Conservation (phyloP, 306 rosid species). For the Elaeagnus macrophylla region DNA sequence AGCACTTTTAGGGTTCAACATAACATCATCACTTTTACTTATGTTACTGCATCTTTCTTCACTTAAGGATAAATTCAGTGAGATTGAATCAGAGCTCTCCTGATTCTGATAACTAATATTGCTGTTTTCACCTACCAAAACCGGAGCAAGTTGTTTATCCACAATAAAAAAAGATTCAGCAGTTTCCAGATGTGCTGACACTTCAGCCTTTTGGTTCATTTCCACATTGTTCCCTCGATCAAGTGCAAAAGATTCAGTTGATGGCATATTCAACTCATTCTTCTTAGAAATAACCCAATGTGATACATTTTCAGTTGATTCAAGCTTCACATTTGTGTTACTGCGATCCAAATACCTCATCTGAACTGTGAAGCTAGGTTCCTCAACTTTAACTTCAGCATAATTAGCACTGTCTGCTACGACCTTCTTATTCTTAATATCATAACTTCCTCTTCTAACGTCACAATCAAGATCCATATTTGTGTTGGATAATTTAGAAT, state of each 20-base stretch:
- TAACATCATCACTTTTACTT: conserved; percentile 23
- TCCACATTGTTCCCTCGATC: conserved; percentile 27
- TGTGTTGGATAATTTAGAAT: conserved; percentile 37
- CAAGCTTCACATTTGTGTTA: conserved; percentile 30
- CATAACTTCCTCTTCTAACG: conserved; percentile 34
- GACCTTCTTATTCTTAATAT: conserved; percentile 19
- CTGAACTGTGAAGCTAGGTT: conserved; percentile 17
- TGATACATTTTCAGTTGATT: conserved; percentile 20
- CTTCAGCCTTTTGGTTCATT: conserved; percentile 23
- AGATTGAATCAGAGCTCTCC: conserved; percentile 33
- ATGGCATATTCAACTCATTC: conserved; percentile 37
- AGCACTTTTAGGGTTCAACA: conserved; percentile 15
- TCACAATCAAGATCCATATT: conserved; percentile 31
- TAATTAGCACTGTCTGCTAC: conserved; percentile 24
- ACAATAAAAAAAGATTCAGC: conserved; percentile 40
- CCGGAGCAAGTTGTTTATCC: conserved; percentile 32
- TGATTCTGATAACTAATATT: conserved; percentile 17
- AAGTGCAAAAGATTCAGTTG: conserved; percentile 35
- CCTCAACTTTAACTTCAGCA: conserved; percentile 37
- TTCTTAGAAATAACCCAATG: conserved; percentile 26
- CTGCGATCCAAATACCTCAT: conserved; percentile 27
- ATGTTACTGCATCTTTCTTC: conserved; percentile 30
- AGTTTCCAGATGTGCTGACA: conserved; percentile 27
- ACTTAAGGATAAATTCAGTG: conserved; percentile 61
- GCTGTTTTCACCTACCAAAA: conserved; percentile 18